Evolutionary conservation across 768 basidiomycete genomes (phyloP), one percentile per base, ranked within the genome.

Genomic region (Suillus bovinus): DNA sequence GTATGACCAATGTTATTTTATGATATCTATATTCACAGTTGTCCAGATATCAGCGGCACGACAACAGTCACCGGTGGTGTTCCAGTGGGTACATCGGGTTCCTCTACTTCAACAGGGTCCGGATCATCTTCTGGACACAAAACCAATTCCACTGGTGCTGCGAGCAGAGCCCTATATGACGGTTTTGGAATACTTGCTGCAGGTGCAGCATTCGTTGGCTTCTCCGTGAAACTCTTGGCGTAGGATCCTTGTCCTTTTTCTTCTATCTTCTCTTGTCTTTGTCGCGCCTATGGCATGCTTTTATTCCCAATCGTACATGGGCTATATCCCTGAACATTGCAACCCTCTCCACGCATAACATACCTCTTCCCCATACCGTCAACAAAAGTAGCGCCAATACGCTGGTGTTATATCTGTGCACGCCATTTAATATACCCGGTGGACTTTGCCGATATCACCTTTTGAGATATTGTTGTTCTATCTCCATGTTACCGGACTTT

Each of bases 1-100:
- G 85, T 85, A 34, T 46, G 80, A 34, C 11, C 3, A 1, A 69
- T 66, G 17, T 9, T 29, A 11, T 17, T 36, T 20, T 14, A 5
- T 2, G n/a, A 8, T 2, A 2, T 17, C 39, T 58, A 5, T 54
- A 33, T 17, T 60, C 17, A 42, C 47, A 58, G 2, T 62, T 27
- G 9, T 24, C 2, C 38, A 73, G 72, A 74, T 34, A 65, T 73
- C 49, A 38, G 62, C 11, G 72, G 72, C 3, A 74, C 73, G 9
- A 71, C 69, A 3, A 66, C 71, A 2, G 8, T 73, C 38, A 36
- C 60, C 9, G 52, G 41, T 2, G 13, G 14, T 0, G 22, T 5
- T 3, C 14, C 73, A 10, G 27, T 38, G 1, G 4, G 61, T 0
- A 66, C 67, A 4, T 49, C 52, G 24, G 5, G 53, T 1, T n/a